Base-by-base conservation (phyloP, 208 protist species). In the Trypanosoma mega region DNA sequence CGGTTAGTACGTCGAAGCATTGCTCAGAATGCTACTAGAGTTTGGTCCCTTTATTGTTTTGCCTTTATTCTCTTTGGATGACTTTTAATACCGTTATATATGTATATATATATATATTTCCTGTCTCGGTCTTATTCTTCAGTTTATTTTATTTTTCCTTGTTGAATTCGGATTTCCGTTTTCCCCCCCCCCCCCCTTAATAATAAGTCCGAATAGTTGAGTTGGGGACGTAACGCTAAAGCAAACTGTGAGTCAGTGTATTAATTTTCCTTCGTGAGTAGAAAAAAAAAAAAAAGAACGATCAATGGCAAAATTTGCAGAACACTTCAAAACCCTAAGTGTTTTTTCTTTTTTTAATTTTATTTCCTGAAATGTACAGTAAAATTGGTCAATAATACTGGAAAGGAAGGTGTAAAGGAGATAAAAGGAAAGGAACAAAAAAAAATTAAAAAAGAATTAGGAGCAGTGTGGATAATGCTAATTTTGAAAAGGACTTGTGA, bases 1-100 rank as follows among this genome's bases (percentile, higher is more conserved):
- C 47, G 44, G 3, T 55, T 23, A 1, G 73, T 78, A 1, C 37
- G 44, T 9, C 80, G 72, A 6, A 93, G 45, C 86, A 89, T 89
- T 6, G n/a, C n/a, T n/a, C n/a, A n/a, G n/a, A n/a, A 48, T 41
- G 9, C 37, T 36, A 56, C 12, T 23, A 57, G 3, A 11, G 33
- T n/a, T n/a, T 34, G 11, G 16, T 20, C 8, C 24, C 24, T 4
- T n/a, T 23, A 55, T 16, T 41, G 12, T 52, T 52, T 26, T 52
- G 7, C 14, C 23, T 47, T 48, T 20, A 29, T 48, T 18, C 9
- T 48, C 8, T n/a, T n/a, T n/a, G n/a, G n/a, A n/a, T n/a, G n/a
- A n/a, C n/a, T n/a, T n/a, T n/a, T n/a, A n/a, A n/a, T n/a, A n/a
- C n/a, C n/a, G n/a, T n/a, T n/a, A n/a, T n/a, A n/a, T n/a, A n/a